These are phyloP conservation scores for Amanita pseudoporphyria DNA, from an alignment of 768 basidiomycete species.

Conservation along the genomic window DNA sequence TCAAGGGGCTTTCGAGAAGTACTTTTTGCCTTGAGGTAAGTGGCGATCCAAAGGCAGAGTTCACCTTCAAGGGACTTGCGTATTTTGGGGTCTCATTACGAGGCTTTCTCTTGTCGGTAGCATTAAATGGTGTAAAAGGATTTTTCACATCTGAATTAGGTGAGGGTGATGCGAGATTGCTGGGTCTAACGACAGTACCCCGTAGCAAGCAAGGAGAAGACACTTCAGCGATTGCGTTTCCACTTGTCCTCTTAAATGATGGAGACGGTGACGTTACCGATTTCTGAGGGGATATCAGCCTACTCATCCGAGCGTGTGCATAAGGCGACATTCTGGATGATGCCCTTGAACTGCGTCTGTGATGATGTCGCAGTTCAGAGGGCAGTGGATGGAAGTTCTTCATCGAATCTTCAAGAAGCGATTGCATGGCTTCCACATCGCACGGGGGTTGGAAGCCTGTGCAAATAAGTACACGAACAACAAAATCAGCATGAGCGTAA, in stretches of 20 bases:
- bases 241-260: neutral
- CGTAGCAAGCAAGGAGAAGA: neutral
- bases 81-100: neutral
- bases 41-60: neutral
- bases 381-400: constrained; percentile 4
- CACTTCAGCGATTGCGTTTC: neutral
- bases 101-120: neutral
- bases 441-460: constrained; percentile 2
- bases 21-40: neutral
- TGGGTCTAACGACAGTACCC: neutral
- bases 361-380: neutral
- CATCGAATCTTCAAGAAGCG: constrained; percentile 2
- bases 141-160: neutral
- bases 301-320: neutral
- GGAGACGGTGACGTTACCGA: neutral
- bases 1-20: neutral
- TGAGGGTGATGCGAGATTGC: neutral
- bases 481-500: neutral
- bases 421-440: neutral
- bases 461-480: neutral
- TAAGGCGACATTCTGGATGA: constrained; percentile 1
- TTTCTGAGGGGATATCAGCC: neutral
- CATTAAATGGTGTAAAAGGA: neutral
- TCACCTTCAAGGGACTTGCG: neutral
- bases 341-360: neutral